Conservation (phyloP, 2,329 filamentous ascomycete genomes). For the Alternaria tenuissima region DNA sequence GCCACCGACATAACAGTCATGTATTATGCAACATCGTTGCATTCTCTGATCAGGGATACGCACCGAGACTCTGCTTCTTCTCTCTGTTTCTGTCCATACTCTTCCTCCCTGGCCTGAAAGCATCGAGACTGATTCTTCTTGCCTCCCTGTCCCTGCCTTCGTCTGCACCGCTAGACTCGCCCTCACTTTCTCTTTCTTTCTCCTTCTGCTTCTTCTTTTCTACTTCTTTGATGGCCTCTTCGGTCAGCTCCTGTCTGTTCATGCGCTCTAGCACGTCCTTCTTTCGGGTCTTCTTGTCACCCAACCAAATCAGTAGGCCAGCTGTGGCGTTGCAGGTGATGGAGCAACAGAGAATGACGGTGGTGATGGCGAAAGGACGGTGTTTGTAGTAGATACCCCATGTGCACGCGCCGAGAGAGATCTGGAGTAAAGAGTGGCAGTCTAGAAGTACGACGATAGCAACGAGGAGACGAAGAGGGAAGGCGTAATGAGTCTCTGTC, state of each 20-base stretch:
- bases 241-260: slow-evolving; percentile 77
- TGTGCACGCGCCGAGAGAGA: slow-evolving; percentile 78
- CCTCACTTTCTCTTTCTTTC: slow-evolving; percentile 47
- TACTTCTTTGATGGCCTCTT: slow-evolving; percentile 67
- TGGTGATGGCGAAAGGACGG: slow-evolving; percentile 76
- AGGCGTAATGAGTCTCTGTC: slow-evolving; percentile 81
- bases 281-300: slow-evolving; percentile 80
- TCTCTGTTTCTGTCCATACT: slow-evolving; percentile 1
- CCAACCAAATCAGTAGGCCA: slow-evolving; percentile 77
- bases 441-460: slow-evolving; percentile 82
- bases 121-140: slow-evolving; percentile 30
- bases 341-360: slow-evolving; percentile 80
- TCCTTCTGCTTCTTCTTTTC: slow-evolving; percentile 56
- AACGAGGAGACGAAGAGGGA: slow-evolving; percentile 76
- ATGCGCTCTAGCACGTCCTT: slow-evolving; percentile 84
- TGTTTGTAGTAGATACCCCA: slow-evolving; percentile 78
- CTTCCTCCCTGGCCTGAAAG: slow-evolving; percentile 4
- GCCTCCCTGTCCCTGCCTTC: slow-evolving; percentile 27
- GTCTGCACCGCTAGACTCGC: slow-evolving; percentile 15
- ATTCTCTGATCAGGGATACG: background rate
- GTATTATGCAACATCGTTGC: background rate
- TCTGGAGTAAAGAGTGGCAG: slow-evolving; percentile 80
- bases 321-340: slow-evolving; percentile 80
- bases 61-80: slow-evolving; percentile 2
- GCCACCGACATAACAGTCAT: background rate